Percentiles rank a stretch among this genome's conserved stretches.
Evolutionary conservation across 345 rosid species (phyloP).

Genomic region (Gossypium stocksii): DNA sequence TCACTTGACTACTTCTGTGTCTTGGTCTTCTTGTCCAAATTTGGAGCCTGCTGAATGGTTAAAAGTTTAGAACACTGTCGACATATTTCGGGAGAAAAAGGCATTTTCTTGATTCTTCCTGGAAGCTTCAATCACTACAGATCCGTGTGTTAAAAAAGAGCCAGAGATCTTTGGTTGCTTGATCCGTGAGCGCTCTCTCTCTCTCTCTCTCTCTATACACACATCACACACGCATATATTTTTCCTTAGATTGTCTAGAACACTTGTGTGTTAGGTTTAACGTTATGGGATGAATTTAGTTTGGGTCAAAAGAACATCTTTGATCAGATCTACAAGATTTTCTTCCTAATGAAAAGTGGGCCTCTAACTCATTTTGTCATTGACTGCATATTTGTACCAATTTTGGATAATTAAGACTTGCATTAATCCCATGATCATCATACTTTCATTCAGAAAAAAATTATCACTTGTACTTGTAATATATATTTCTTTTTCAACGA

Average conservation of each 20-base stretch:
- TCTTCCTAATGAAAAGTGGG: neutral
- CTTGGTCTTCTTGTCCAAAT: conserved; percentile 10
- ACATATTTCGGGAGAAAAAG: conserved; percentile 3
- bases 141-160: conserved; percentile 23
- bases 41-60: conserved; percentile 13
- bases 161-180: conserved; percentile 26
- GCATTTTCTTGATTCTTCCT: conserved; percentile 7
- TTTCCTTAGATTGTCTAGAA: neutral
- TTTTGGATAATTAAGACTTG: neutral
- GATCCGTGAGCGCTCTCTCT: conserved; percentile 23
- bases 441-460: neutral
- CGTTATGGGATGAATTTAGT: neutral
- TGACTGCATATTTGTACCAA: neutral
- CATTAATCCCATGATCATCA: neutral
- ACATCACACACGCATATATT: neutral
- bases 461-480: neutral
- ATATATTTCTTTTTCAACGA: neutral
- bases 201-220: neutral
- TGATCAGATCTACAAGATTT: neutral
- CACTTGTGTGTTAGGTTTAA: neutral
- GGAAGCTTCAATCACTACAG: conserved; percentile 25
- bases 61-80: neutral
- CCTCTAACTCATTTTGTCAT: neutral
- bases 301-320: neutral
- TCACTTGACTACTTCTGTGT: too few relatives aligned